Percentiles rank a stretch among this genome's conserved stretches.
Evolutionary conservation across 139 green algal genomes (phyloP).

Genomic region (Choricystis sp.): DNA sequence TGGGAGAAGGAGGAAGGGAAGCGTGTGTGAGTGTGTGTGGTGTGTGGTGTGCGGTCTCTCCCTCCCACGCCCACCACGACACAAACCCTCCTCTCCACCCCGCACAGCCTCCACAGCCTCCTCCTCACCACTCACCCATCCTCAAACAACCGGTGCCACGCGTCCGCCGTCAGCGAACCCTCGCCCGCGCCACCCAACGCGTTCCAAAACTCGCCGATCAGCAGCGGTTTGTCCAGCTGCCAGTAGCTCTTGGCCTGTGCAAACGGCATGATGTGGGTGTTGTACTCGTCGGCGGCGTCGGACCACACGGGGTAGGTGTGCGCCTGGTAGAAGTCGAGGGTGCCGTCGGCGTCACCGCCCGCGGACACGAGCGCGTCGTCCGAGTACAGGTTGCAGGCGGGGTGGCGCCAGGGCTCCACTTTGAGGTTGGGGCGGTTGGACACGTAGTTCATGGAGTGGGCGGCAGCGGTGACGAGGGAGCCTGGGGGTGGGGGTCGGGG

Average conservation of each 20-base stretch:
- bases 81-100: no score
- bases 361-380: neutral
- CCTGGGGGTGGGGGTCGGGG: no score
- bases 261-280: neutral
- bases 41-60: no score
- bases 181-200: neutral
- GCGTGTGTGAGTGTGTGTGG: no score
- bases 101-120: no score
- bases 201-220: neutral
- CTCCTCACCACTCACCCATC: no score
- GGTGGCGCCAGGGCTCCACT: neutral
- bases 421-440: neutral
- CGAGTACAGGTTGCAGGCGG: neutral
- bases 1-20: no score
- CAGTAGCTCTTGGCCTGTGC: neutral
- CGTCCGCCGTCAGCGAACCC: neutral
- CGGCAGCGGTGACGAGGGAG: neutral
- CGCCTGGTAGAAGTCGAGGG: neutral
- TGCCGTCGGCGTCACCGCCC: neutral
- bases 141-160: neutral
- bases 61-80: no score
- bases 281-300: neutral
- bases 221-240: neutral
- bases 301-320: neutral
- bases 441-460: neutral